Percentiles rank a stretch among this genome's conserved stretches.
phyloP scores from a whole-genome alignment of 352 stramenopile genomes.

The Hyaloperonospora arabidopsidis region DNA sequence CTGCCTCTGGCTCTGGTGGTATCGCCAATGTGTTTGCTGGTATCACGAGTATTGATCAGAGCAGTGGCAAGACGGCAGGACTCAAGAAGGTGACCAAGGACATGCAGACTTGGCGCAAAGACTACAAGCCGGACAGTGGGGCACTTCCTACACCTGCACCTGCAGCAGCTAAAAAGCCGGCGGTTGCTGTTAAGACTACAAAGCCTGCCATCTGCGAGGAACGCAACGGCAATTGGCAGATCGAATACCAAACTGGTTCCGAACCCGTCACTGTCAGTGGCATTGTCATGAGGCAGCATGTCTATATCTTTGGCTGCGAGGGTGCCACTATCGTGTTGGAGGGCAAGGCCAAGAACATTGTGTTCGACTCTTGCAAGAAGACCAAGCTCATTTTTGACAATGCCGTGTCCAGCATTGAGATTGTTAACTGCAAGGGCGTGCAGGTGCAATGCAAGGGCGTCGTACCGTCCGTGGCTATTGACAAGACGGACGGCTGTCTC shows the following conservation, averaged over 20 bases:
- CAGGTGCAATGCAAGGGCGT: slow-evolving; percentile 91
- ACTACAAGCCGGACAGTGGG: slow-evolving; percentile 74
- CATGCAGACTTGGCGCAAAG: slow-evolving; percentile 94
- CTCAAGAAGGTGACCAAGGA: slow-evolving; percentile 95
- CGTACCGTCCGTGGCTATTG: slow-evolving; percentile 94
- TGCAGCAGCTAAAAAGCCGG: slow-evolving; percentile 23
- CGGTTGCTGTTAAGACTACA: slow-evolving; percentile 31
- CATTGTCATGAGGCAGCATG: slow-evolving; percentile 92
- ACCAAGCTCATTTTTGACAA: slow-evolving; percentile 94
- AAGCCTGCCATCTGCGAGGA: slow-evolving; percentile 73
- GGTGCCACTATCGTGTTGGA: slow-evolving; percentile 91
- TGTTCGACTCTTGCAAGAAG: slow-evolving; percentile 94
- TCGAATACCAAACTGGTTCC: slow-evolving; percentile 90
- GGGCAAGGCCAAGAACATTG: slow-evolving; percentile 96
- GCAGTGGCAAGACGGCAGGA: slow-evolving; percentile 86
- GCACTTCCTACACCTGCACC: slow-evolving; percentile 11
- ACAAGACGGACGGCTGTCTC: slow-evolving; percentile 97
- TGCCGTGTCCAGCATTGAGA: slow-evolving; percentile 93
- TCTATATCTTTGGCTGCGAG: slow-evolving; percentile 95
- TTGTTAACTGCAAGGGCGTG: slow-evolving; percentile 97
- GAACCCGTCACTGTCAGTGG: slow-evolving; percentile 85
- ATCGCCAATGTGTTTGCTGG: slow-evolving; percentile 84
- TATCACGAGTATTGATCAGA: slow-evolving; percentile 84
- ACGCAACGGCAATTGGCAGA: slow-evolving; percentile 93
- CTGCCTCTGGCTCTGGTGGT: slow-evolving; percentile 37